Evolutionary conservation across 2,329 filamentous ascomycete species (phyloP).

Genomic region (Cladophialophora yegresii): DNA sequence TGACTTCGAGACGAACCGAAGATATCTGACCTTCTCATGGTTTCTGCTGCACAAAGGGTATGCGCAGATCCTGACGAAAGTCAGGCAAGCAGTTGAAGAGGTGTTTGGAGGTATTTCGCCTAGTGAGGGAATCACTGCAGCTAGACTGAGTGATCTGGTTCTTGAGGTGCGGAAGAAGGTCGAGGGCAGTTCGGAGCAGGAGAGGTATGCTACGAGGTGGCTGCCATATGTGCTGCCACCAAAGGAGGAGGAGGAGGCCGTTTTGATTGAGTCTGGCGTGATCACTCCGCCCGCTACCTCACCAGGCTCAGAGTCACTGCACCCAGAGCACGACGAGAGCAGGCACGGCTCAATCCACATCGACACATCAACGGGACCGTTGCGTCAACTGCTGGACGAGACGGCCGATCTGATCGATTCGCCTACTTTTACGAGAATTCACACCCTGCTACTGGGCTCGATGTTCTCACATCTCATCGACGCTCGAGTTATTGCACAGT

Average conservation of each 20-base stretch:
- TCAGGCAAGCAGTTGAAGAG: slow-evolving; percentile 81
- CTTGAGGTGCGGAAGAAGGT: slow-evolving; percentile 80
- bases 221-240: slow-evolving; percentile 81
- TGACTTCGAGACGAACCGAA: slow-evolving; percentile 93
- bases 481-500: slow-evolving; percentile 73
- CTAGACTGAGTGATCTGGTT: slow-evolving; percentile 76
- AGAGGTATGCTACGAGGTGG: slow-evolving; percentile 70
- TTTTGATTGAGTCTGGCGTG: slow-evolving; percentile 82
- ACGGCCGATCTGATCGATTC: slow-evolving; percentile 95
- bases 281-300: slow-evolving; percentile 46
- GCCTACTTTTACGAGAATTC: slow-evolving; percentile 81
- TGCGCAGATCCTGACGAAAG: slow-evolving; percentile 75
- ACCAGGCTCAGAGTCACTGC: slow-evolving; percentile 33
- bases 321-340: slow-evolving; percentile 21
- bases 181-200: slow-evolving; percentile 70
- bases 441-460: slow-evolving; percentile 81
- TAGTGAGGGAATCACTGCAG: slow-evolving; percentile 80
- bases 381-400: slow-evolving; percentile 88
- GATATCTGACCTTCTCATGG: slow-evolving; percentile 96
- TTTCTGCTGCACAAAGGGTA: slow-evolving; percentile 93
- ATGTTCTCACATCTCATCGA: slow-evolving; percentile 84
- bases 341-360: slow-evolving; percentile 18
- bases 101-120: slow-evolving; percentile 89
- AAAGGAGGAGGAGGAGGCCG: slow-evolving; percentile 69
- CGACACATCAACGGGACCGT: slow-evolving; percentile 44